Evolutionary conservation across 192 early-diverging fungal species (phyloP), one percentile per base, ranked within the genome.

Genomic region (Coemansia sp.): DNA sequence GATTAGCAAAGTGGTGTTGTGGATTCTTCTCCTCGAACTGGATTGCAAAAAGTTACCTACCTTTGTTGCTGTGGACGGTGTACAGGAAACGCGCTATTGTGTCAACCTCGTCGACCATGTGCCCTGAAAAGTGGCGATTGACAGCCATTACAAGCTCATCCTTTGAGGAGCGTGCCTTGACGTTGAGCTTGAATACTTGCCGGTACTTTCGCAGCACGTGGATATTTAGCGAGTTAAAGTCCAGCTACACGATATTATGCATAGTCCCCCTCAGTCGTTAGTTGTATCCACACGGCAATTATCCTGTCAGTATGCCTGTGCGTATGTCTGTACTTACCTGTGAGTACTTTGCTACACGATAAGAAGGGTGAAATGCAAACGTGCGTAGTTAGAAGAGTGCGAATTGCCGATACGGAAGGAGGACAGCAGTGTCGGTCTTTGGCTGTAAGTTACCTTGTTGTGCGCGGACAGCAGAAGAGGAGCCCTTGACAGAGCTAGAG

Each of bases 21-120:
- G 11, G 21, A 53, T n/a, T 11, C 50, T 19, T 17, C 19, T 19
- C n/a, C 17, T 48, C 19, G 5, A 11, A 8, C 17, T 2, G 19
- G 9, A 5, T 53, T 53, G 21, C 6, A 11, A 27, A 53, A 3
- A 36, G 62, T 64, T 66, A 72, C 79, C 79, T 62, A 72, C 79
- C 79, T 62, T 78, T 77, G 45, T 75, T 74, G 61, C 72, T 80
- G 67, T 77, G 83, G 48, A 80, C 77, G 0, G 77, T 73, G 59
- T 80, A 85, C 21, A 85, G 75, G 53, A 85, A 85, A 19, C 76
- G 74, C 11, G 83, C 83, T 74, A 85, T 77, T 66, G 83, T 85
- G 60, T 85, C 78, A 9, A 80, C 83, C 61, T 85, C 83, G 38
- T 85, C 78, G 17, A 85, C 83, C 27, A 70, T 67, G 51, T 77